These are phyloP conservation scores for Phytopythium vexans DNA, from an alignment of 352 stramenopile genomes.

Conservation along the genomic window DNA sequence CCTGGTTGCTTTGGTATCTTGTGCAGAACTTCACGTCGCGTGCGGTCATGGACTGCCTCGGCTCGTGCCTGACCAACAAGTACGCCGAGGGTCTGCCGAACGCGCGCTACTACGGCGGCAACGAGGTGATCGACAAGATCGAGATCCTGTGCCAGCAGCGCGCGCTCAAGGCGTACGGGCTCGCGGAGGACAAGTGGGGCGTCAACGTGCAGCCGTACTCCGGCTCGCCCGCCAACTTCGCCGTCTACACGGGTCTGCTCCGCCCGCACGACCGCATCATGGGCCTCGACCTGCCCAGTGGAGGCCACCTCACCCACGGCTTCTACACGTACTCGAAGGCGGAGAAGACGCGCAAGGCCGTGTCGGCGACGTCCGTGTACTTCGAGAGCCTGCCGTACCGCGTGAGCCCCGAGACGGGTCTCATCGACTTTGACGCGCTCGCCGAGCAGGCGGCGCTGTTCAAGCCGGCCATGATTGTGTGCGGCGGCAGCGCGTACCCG, in stretches of 20 bases:
- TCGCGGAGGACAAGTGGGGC: conserved; percentile 94
- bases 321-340: conserved; percentile 98
- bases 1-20: too few species aligned
- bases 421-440: conserved; percentile 98
- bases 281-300: conserved; percentile 97
- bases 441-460: conserved; percentile 93
- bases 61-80: conserved; percentile 99
- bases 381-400: conserved; percentile 99
- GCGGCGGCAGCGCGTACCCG: conserved; percentile 97
- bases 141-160: conserved; percentile 94
- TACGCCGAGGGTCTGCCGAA: conserved; percentile 97
- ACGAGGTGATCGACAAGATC: conserved; percentile 97
- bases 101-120: conserved; percentile 97
- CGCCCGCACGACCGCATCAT: conserved; percentile 99
- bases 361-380: conserved; percentile 99
- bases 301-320: conserved; percentile 98
- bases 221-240: conserved; percentile 98
- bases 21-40: conserved; percentile 96
- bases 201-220: conserved; percentile 99
- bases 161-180: conserved; percentile 92
- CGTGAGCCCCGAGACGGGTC: conserved; percentile 92
- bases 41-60: conserved; percentile 98
- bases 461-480: conserved; percentile 98
- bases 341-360: conserved; percentile 95
- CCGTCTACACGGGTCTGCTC: conserved; percentile 97